A percentile compares a stretch with the other conserved stretches of the same genome.
phyloP scores from a whole-genome alignment of 495 filamentous ascomycete species.

The Entonaema liquescens region DNA sequence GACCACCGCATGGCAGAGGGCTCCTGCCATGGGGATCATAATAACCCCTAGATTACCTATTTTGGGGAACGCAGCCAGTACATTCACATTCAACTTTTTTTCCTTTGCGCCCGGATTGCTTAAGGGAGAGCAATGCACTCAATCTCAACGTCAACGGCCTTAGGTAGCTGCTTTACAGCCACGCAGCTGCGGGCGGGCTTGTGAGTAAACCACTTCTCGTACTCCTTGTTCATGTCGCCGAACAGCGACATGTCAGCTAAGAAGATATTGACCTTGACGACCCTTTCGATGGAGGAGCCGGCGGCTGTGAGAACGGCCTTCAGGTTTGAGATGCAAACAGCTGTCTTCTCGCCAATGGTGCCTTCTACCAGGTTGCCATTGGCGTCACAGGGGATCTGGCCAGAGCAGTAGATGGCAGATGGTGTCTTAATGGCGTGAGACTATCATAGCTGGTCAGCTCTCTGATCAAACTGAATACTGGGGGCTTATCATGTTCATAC shows the following conservation, averaged over 20 bases:
- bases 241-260: slow-evolving; percentile 87
- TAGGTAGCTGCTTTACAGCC: slow-evolving; percentile 87
- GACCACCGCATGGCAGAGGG: no score
- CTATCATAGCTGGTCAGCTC: slow-evolving; percentile 53
- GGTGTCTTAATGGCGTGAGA: slow-evolving; percentile 90
- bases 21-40: neutral
- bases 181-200: slow-evolving; percentile 95
- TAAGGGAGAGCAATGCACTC: slow-evolving; percentile 83
- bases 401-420: slow-evolving; percentile 87
- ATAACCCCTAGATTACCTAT: neutral
- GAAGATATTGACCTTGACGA: slow-evolving; percentile 87
- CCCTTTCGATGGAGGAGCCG: slow-evolving; percentile 75
- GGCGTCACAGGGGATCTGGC: slow-evolving; percentile 86
- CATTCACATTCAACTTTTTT: neutral
- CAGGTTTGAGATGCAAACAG: slow-evolving; percentile 78
- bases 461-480: neutral
- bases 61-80: neutral
- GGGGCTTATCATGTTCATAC: slow-evolving; percentile 47
- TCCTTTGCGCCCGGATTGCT: slow-evolving; percentile 12
- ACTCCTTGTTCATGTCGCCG: slow-evolving; percentile 84
- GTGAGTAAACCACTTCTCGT: slow-evolving; percentile 85
- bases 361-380: slow-evolving; percentile 78
- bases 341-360: slow-evolving; percentile 78
- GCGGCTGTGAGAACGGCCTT: slow-evolving; percentile 78
- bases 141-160: slow-evolving; percentile 91